Evolutionary conservation across 768 basidiomycete species (phyloP), one percentile per base, ranked within the genome.

Genomic region (Mrakia hoshinonis): DNA sequence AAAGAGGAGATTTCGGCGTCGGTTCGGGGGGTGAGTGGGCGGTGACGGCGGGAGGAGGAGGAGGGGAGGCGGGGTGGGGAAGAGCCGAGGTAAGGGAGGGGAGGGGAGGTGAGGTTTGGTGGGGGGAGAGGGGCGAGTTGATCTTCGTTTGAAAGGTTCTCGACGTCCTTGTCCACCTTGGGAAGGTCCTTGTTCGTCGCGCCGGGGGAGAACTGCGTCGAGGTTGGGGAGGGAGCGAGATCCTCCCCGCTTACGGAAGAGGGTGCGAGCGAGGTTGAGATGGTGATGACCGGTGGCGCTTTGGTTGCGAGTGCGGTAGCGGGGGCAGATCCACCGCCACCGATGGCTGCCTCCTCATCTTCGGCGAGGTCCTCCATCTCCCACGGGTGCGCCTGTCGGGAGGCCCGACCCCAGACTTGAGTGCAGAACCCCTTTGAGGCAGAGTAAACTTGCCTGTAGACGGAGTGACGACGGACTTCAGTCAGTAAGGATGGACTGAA

Each of bases 321-420:
- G 20, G 49, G 22, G 22, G 49, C 49, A 22, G 6, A 9, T 15
- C 15, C 20, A 11, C 26, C 58, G 20, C 58, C 58, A 4, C 58
- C 58, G 58, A 61, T 61, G 58, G 29, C 38, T 61, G 58, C 58
- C 15, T 61, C 58, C 38, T 61, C 58, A 29, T 61, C 58, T 7
- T 34, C 31, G 20, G 6, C 58, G 38, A 61, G 58, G 12, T 61
- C 58, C 38, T 61, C 58, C 31, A 61, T 31, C 58, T 61, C 58
- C 58, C 58, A 61, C 15, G 58, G 58, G 26, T 61, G 58, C 6
- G 38, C 38, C 31, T 61, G 58, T 61, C 58, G 9, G 1, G 58
- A 31, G 29, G 29, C 38, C 31, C 58, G 29, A 24, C 58, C 58
- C 58, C 58, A 61, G 26, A 61, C 58, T 15, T 61, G 58, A 15